phyloP scores from a whole-genome alignment of 1,284 basidiomycete genomes.

The Coriolopsis trogii region DNA sequence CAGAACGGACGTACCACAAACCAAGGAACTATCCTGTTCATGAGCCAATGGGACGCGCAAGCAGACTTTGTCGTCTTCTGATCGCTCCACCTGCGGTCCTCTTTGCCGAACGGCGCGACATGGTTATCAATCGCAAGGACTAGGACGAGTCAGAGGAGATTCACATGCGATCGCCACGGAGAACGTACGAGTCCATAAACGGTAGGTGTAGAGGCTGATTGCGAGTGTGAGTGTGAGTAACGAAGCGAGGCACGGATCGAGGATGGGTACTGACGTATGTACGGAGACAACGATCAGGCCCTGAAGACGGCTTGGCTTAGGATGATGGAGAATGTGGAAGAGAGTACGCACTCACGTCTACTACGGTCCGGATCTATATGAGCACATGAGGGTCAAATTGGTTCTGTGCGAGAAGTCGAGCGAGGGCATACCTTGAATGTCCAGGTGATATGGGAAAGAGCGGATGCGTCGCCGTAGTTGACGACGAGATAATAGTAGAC shows the following conservation, averaged over 20 bases:
- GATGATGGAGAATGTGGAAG: background rate
- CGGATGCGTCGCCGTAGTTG: slow-evolving; percentile 21
- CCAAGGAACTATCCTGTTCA: slow-evolving; percentile 18
- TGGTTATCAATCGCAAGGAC: slow-evolving; percentile 22
- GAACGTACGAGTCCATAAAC: slow-evolving; percentile 25
- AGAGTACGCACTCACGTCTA: slow-evolving; percentile 19
- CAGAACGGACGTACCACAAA: slow-evolving; percentile 9
- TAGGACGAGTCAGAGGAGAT: background rate
- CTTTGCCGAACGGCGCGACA: slow-evolving; percentile 19
- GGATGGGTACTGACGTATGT: slow-evolving; percentile 19
- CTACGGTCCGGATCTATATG: slow-evolving; percentile 24
- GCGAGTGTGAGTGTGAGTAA: background rate
- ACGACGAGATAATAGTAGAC: slow-evolving; percentile 30
- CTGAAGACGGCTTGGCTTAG: background rate
- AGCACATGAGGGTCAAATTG: background rate
- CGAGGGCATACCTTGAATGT: slow-evolving; percentile 26
- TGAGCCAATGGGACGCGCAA: slow-evolving; percentile 14
- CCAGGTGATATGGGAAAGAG: slow-evolving; percentile 24
- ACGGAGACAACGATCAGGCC: slow-evolving; percentile 25
- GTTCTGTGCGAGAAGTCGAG: background rate
- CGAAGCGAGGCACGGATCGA: background rate
- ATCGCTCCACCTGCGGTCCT: slow-evolving; percentile 17
- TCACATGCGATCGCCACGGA: background rate
- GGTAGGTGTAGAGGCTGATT: slow-evolving; percentile 21
- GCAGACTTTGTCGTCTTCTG: slow-evolving; percentile 12